Evolutionary conservation across 257 asterid species (phyloP), one percentile per base, ranked within the genome.

Genomic region (Scutellaria galericulata): DNA sequence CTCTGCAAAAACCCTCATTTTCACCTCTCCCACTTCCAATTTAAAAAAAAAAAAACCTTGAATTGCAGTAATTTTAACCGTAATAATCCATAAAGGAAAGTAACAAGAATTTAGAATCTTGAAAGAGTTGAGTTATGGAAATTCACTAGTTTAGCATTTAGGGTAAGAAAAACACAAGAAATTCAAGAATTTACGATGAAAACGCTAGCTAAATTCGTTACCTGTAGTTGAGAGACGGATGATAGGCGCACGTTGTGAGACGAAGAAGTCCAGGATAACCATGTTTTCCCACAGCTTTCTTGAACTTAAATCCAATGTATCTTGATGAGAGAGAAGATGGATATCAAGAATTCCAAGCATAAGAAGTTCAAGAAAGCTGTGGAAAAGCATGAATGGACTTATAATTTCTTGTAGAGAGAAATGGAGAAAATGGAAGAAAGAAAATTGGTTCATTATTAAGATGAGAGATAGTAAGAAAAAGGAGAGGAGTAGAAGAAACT

Each of bases 351-450:
- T 51, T 12, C 53, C 27, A 46, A 31, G 75, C 44, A 56, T 63
- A n/a, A 66, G 59, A 54, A 90, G 96, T 89, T 89, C 96, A 89
- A 89, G 94, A 89, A 89, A 87, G 96, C 96, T 86, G 96, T 89
- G 96, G 96, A 87, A 87, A 80, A 84, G 88, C 87, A 90, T 83
- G 88, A 72, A 78, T 82, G 88, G 90, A 83, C 88, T 85, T 57
- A 6, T 8, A 6, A 15, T 31, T 64, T 31, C 9, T 51, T 51
- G 72, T 40, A 73, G 45, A 42, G 9, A 13, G 6, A 48, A n/a
- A n/a, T 35, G 12, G 31, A 35, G 37, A 58, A 18, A 15, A 31
- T 42, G 56, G 64, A 58, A 27, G 35, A 27, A 3, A 31, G 37
- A 31, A 24, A 24, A 31, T 31, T 31, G 37, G 37, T 31, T 31